Evolutionary conservation across 768 basidiomycete genomes (phyloP).

Genomic region (Boletus patriciae): DNA sequence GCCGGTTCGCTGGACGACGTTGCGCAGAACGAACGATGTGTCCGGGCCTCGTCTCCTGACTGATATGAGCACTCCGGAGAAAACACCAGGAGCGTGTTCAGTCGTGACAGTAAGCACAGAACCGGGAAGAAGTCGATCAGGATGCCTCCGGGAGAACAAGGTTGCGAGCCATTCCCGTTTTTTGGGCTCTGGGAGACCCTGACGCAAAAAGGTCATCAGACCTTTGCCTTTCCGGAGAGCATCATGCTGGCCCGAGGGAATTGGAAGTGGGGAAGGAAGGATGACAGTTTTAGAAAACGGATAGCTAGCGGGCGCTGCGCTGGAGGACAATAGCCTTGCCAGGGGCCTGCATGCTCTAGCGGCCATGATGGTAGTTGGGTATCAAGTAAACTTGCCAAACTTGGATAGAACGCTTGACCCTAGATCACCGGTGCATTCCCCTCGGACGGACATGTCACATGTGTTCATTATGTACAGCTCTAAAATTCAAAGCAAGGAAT

Average conservation of each 20-base stretch:
- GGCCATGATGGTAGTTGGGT: conserved; percentile 10
- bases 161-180: conserved; percentile 67
- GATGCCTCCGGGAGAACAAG: conserved; percentile 71
- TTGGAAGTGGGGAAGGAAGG: conserved; percentile 46
- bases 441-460: not conserved
- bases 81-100: conserved; percentile 74
- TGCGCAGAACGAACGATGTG: conserved; percentile 86
- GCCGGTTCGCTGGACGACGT: conserved; percentile 87
- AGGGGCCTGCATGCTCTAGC: conserved; percentile 10
- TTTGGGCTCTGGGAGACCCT: conserved; percentile 62
- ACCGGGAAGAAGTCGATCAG: conserved; percentile 70
- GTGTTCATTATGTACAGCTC: conserved; percentile 30
- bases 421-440: too few relatives aligned
- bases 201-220: conserved; percentile 71
- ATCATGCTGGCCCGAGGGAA: conserved; percentile 38
- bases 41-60: conserved; percentile 82
- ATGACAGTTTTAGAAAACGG: conserved; percentile 75
- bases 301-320: conserved; percentile 38
- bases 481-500: conserved; percentile 31
- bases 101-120: conserved; percentile 82
- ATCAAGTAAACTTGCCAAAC: conserved; percentile 15
- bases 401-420: conserved; percentile 2
- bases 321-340: conserved; percentile 28
- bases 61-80: conserved; percentile 86
- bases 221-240: conserved; percentile 67